Evolutionary conservation across 345 rosid species (phyloP).

Genomic region (Carallia brachiata): DNA sequence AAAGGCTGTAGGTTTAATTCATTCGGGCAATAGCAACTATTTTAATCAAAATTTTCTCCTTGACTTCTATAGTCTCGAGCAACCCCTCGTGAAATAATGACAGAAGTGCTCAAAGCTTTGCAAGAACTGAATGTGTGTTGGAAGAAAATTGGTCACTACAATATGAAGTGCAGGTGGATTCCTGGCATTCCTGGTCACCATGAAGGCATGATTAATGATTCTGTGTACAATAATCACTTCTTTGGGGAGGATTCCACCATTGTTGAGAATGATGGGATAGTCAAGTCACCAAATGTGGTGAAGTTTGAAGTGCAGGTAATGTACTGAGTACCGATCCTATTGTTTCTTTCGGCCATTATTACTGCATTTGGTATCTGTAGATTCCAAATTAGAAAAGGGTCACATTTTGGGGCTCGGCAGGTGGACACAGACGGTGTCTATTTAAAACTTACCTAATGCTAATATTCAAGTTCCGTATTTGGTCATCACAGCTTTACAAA

Average conservation of each 20-base stretch:
- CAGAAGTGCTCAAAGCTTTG: constrained; percentile 77
- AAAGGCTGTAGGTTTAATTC: not conserved
- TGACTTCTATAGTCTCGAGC: constrained; percentile 64
- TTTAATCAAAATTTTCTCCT: constrained; percentile 4
- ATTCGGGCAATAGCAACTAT: not conserved
- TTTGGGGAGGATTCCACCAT: constrained; percentile 71
- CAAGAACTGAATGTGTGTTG: constrained; percentile 82
- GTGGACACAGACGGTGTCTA: not conserved
- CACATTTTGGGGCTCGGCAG: not conserved
- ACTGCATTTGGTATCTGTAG: not conserved
- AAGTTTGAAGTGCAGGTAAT: constrained; percentile 94
- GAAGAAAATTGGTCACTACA: constrained; percentile 96
- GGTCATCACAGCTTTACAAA: constrained; percentile 73
- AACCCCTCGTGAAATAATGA: constrained; percentile 90
- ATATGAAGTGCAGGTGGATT: constrained; percentile 95
- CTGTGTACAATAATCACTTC: constrained; percentile 45
- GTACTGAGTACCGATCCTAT: constrained; percentile 12
- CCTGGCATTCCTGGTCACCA: constrained; percentile 51
- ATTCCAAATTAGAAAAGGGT: not conserved
- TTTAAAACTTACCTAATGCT: not conserved
- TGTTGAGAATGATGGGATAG: constrained; percentile 48
- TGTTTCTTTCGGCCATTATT: constrained; percentile 1
- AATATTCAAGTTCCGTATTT: not conserved
- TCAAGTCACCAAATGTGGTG: constrained; percentile 55
- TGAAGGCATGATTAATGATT: constrained; percentile 65